These are phyloP conservation scores for Trametes coccinea DNA, from an alignment of 768 basidiomycete species.

Conservation along the genomic window DNA sequence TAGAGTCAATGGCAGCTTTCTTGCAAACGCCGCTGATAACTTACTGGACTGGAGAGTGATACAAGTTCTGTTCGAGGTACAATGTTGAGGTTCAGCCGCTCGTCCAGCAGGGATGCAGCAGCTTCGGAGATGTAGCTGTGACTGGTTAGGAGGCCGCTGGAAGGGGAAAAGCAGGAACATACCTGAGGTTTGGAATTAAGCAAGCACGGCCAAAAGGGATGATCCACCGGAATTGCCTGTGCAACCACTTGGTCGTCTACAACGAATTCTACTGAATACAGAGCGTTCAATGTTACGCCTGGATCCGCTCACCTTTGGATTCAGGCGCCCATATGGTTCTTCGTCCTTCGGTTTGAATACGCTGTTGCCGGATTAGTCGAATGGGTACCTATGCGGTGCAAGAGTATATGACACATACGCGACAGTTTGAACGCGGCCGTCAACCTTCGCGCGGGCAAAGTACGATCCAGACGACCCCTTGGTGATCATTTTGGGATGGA, in stretches of 20 bases:
- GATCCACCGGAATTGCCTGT: slow-evolving; percentile 85
- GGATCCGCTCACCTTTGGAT: slow-evolving; percentile 64
- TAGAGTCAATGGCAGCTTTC: background rate
- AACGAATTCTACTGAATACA: background rate
- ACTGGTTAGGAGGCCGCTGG: background rate
- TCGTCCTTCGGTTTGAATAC: slow-evolving; percentile 94
- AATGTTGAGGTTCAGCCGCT: slow-evolving; percentile 70
- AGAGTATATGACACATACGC: slow-evolving; percentile 40
- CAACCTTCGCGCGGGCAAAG: slow-evolving; percentile 83
- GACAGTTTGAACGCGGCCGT: slow-evolving; percentile 74
- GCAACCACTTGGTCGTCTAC: slow-evolving; percentile 90
- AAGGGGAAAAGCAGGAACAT: slow-evolving; percentile 8
- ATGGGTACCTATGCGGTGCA: no score
- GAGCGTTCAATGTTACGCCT: background rate
- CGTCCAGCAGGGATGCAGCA: slow-evolving; percentile 82
- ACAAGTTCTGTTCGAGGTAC: slow-evolving; percentile 87
- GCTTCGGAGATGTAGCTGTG: slow-evolving; percentile 85
- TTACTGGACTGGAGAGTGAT: slow-evolving; percentile 70
- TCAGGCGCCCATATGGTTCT: slow-evolving; percentile 84
- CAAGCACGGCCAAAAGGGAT: slow-evolving; percentile 90
- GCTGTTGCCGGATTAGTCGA: slow-evolving; percentile 36
- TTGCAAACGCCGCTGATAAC: background rate
- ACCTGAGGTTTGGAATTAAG: slow-evolving; percentile 88
- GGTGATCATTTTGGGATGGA: slow-evolving; percentile 88
- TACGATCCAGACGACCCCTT: slow-evolving; percentile 92